phyloP scores from a whole-genome alignment of 768 basidiomycete species.

The Collybia mongolica region DNA sequence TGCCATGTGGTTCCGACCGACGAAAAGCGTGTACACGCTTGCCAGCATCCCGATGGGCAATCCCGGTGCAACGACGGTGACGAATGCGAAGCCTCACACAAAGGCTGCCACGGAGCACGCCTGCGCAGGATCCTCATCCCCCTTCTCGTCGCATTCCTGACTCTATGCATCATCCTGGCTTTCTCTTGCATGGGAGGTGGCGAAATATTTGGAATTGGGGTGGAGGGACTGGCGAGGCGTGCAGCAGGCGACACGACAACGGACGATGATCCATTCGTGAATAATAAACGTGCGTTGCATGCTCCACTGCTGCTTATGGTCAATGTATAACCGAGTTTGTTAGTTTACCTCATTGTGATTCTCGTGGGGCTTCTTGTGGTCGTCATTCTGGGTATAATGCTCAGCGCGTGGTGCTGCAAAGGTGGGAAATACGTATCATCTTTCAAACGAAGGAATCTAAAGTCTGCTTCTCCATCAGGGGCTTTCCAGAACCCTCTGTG shows the following conservation, averaged over 20 bases:
- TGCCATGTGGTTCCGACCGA: no score
- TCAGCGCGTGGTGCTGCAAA: conserved; percentile 66
- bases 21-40: no score
- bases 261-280: conserved; percentile 30
- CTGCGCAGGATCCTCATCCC: conserved; percentile 32
- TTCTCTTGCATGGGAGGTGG: conserved; percentile 29
- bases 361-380: conserved; percentile 63
- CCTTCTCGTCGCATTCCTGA: conserved; percentile 27
- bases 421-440: conserved; percentile 29
- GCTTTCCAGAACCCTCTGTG: conserved; percentile 63
- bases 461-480: conserved; percentile 26
- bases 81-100: no score
- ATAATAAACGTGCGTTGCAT: conserved; percentile 38
- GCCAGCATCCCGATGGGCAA: no score
- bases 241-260: conserved; percentile 20
- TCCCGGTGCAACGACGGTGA: no score
- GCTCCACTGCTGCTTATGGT: background rate
- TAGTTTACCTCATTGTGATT: conserved; percentile 65
- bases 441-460: background rate
- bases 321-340: conserved; percentile 1
- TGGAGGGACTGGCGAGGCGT: conserved; percentile 29
- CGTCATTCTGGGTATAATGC: conserved; percentile 51
- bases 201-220: conserved; percentile 17
- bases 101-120: conserved; percentile 2
- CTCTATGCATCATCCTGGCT: conserved; percentile 25